A percentile compares a stretch with the other conserved stretches of the same genome.
Evolutionary conservation across 306 rosid genomes (phyloP).

Genomic region (Dryas drummondii): DNA sequence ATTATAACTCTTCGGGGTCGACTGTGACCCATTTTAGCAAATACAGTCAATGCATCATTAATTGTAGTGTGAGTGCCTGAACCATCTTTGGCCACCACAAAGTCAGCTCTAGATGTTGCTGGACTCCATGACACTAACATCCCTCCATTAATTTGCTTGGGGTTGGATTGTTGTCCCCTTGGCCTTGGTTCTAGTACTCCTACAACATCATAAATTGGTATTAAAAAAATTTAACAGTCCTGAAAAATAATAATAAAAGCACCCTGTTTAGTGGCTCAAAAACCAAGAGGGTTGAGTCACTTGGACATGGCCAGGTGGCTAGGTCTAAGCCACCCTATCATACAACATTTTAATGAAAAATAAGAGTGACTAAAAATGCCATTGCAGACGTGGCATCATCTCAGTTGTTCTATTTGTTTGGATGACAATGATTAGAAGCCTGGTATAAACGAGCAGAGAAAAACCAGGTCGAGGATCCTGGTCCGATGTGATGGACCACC

Average conservation of each 20-base stretch:
- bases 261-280: not conserved
- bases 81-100: constrained; percentile 62
- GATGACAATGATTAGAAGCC: no score
- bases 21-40: constrained; percentile 30
- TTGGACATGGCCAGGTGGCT: no score
- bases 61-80: constrained; percentile 55
- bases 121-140: constrained; percentile 52
- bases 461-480: no score
- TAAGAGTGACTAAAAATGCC: no score
- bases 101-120: constrained; percentile 33
- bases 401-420: no score
- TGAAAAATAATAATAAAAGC: not conserved
- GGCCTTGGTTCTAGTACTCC: not conserved
- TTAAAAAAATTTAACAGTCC: not conserved
- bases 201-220: constrained; percentile 1
- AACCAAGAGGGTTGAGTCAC: not conserved
- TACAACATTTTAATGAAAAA: no score
- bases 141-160: constrained; percentile 26
- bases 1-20: constrained; percentile 39
- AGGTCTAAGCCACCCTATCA: no score
- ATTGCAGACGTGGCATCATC: no score
- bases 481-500: no score
- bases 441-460: no score
- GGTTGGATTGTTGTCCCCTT: not conserved
- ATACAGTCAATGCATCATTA: constrained; percentile 44